Percentiles rank a stretch among this genome's conserved stretches.
phyloP scores from a whole-genome alignment of 2,329 filamentous ascomycete genomes.

The Alternaria triticimaculans region DNA sequence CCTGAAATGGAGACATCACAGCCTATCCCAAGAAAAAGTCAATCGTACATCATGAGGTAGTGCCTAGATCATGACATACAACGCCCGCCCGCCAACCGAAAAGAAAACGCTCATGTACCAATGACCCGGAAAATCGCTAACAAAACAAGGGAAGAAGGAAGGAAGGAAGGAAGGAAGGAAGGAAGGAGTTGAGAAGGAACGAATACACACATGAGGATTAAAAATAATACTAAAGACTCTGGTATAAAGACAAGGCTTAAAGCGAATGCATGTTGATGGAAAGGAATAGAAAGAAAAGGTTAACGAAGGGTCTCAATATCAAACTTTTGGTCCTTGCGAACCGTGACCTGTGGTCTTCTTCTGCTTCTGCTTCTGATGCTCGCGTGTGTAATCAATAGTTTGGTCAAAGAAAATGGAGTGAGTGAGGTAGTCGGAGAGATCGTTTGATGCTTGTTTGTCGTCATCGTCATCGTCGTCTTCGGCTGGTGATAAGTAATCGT shows the following conservation, averaged over 20 bases:
- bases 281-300: not conserved
- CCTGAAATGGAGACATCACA: not conserved
- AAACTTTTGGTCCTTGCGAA: conserved; percentile 19
- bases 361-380: conserved; percentile 5
- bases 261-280: not conserved
- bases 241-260: not conserved
- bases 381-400: conserved; percentile 6
- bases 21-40: not conserved
- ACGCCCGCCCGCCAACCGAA: not conserved
- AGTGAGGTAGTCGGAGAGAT: conserved; percentile 18
- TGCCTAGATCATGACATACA: not conserved
- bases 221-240: not conserved
- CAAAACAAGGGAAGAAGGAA: not conserved
- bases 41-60: not conserved
- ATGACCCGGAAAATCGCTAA: not conserved
- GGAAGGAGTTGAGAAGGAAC: conserved; percentile 1
- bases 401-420: conserved; percentile 23
- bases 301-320: not conserved
- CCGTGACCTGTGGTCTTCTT: conserved; percentile 1
- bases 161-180: not conserved
- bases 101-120: not conserved
- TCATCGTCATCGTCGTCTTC: conserved; percentile 10
- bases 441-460: conserved; percentile 2
- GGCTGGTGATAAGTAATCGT: conserved; percentile 9
- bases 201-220: not conserved